phyloP scores from a whole-genome alignment of 345 rosid species.

The Syzygium aromaticum region DNA sequence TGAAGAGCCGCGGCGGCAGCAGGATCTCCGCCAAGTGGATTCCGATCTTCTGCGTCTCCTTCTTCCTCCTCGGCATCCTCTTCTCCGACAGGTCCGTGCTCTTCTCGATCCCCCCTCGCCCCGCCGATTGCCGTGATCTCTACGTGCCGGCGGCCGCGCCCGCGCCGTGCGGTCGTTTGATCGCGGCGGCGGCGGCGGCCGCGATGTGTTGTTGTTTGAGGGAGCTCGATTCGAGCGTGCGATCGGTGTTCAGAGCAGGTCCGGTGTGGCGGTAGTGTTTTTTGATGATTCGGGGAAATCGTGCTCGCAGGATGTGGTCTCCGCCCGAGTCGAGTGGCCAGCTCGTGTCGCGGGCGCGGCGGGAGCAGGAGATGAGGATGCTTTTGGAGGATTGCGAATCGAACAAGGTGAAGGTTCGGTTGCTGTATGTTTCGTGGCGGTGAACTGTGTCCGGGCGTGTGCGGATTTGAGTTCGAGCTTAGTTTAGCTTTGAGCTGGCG shows the following conservation, averaged over 20 bases:
- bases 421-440: not conserved
- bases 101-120: not conserved
- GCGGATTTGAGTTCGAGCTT: not conserved
- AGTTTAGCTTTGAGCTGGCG: not conserved
- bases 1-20: conserved; percentile 50
- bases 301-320: conserved; percentile 39
- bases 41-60: conserved; percentile 61
- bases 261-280: not conserved
- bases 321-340: conserved; percentile 42
- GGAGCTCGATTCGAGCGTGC: not conserved
- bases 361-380: conserved; percentile 55
- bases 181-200: not conserved
- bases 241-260: not conserved
- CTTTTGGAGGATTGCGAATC: conserved; percentile 43
- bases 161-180: not conserved
- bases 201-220: not conserved
- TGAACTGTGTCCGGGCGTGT: not conserved
- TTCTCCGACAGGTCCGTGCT: conserved; percentile 53
- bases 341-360: conserved; percentile 37
- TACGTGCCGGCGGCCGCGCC: not conserved
- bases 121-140: not conserved
- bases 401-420: conserved; percentile 31
- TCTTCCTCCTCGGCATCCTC: conserved; percentile 65
- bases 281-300: not conserved
- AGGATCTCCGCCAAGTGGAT: conserved; percentile 65